phyloP scores from a whole-genome alignment of 306 rosid genomes.

The Gastrolobium bilobum region DNA sequence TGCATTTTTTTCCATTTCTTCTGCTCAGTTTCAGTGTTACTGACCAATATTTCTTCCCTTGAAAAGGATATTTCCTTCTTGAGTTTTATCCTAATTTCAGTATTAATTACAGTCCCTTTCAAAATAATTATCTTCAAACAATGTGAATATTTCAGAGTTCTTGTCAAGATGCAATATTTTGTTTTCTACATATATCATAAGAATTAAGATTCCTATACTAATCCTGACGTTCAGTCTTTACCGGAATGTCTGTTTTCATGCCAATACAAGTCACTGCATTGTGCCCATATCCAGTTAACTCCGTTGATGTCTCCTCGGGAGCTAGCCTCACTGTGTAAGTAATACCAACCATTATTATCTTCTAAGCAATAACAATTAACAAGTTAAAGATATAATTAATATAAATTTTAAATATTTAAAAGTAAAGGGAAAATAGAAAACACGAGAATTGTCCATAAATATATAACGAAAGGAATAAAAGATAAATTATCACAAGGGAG shows the following conservation, averaged over 20 bases:
- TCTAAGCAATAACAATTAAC: slow-evolving; percentile 20
- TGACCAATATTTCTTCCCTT: too few relatives aligned
- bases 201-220: slow-evolving; percentile 16
- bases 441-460: slow-evolving; percentile 3
- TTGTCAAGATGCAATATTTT: slow-evolving; percentile 24
- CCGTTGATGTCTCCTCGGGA: slow-evolving; percentile 77
- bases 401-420: background rate
- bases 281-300: slow-evolving; percentile 87
- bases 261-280: slow-evolving; percentile 93
- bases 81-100: too few relatives aligned
- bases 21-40: too few relatives aligned
- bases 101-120: too few relatives aligned
- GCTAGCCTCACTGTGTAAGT: slow-evolving; percentile 90
- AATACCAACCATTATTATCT: slow-evolving; percentile 47
- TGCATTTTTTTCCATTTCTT: too few relatives aligned
- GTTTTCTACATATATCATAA: slow-evolving; percentile 1
- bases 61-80: too few relatives aligned
- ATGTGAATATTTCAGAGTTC: slow-evolving; percentile 25
- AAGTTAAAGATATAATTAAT: slow-evolving; percentile 22
- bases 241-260: slow-evolving; percentile 95
- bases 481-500: slow-evolving; percentile 4
- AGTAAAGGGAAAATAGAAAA: background rate
- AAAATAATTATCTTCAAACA: slow-evolving; percentile 11
- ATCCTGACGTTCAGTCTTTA: slow-evolving; percentile 46
- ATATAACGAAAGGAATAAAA: slow-evolving; percentile 12